Evolutionary conservation across 2,329 filamentous ascomycete species (phyloP).

Genomic region (Trichophyton benhamiae): DNA sequence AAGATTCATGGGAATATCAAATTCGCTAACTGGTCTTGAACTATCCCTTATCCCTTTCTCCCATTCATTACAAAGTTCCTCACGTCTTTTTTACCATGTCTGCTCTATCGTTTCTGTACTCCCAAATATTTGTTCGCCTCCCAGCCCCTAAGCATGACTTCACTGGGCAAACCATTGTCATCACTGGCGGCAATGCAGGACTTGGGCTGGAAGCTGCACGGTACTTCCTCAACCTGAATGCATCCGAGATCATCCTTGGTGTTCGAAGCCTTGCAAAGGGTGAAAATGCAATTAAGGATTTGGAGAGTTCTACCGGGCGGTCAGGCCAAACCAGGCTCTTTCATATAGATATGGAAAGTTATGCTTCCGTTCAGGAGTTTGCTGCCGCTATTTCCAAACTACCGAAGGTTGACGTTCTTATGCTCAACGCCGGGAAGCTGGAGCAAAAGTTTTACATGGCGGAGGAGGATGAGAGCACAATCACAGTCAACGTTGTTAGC

Average conservation of each 20-base stretch:
- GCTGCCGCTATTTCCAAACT: conserved; percentile 13
- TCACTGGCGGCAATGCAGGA: conserved; percentile 31
- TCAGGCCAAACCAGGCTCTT: conserved; percentile 17
- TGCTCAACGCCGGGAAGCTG: conserved; percentile 30
- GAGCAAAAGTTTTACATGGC: conserved; percentile 16
- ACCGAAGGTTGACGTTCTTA: conserved; percentile 24
- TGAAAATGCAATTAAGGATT: conserved; percentile 26
- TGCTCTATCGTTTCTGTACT: not conserved
- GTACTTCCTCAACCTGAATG: conserved; percentile 25
- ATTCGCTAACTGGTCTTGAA: not conserved
- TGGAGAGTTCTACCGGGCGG: conserved; percentile 19
- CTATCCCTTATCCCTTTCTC: not conserved
- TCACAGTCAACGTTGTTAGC: conserved; percentile 31
- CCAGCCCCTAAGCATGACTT: not conserved
- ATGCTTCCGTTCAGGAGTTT: conserved; percentile 24
- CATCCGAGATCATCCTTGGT: conserved; percentile 27
- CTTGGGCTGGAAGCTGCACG: conserved; percentile 30
- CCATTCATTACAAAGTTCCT: not conserved
- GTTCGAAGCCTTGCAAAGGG: conserved; percentile 26
- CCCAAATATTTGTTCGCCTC: not conserved
- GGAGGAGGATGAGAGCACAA: conserved; percentile 29
- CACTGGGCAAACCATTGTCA: conserved; percentile 18
- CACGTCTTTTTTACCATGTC: not conserved
- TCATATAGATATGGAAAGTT: conserved; percentile 21
- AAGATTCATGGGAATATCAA: not conserved